phyloP scores from a whole-genome alignment of 1,139 yeast species.

The Sugiyamaella xylanicola region DNA sequence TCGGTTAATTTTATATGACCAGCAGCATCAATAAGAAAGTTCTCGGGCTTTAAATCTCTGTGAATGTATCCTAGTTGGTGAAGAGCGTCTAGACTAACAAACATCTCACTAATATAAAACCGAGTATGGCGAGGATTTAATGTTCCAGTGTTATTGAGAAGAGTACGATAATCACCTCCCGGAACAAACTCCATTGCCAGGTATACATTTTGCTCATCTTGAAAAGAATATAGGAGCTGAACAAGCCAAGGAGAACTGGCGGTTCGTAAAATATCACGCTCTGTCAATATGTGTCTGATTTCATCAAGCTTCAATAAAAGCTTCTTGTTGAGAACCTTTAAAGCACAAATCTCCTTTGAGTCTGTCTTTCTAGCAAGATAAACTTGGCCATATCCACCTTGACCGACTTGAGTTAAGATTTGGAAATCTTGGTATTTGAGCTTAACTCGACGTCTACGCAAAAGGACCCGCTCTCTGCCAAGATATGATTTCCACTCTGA shows the following conservation, averaged over 20 bases:
- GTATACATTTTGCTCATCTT: constrained; percentile 85
- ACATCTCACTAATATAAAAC: constrained; percentile 95
- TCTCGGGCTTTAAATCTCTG: constrained; percentile 96
- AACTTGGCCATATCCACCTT: constrained; percentile 98
- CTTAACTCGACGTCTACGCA: constrained; percentile 86
- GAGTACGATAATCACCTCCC: constrained; percentile 97
- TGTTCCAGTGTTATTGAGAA: constrained; percentile 79
- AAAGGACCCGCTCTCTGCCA: constrained; percentile 79
- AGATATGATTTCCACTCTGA: constrained; percentile 79
- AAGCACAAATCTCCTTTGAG: constrained; percentile 92
- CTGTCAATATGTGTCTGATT: constrained; percentile 93
- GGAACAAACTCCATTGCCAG: constrained; percentile 99
- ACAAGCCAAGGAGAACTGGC: constrained; percentile 97
- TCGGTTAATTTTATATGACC: constrained; percentile 98
- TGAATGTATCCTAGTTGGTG: constrained; percentile 97
- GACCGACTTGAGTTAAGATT: constrained; percentile 97
- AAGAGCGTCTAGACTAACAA: constrained; percentile 86
- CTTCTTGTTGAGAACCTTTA: constrained; percentile 87
- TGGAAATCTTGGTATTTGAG: constrained; percentile 95
- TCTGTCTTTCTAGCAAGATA: constrained; percentile 92
- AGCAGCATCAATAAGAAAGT: constrained; percentile 87
- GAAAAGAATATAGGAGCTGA: constrained; percentile 90
- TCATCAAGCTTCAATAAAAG: constrained; percentile 87
- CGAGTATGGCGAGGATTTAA: constrained; percentile 94
- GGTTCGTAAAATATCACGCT: constrained; percentile 92